Evolutionary conservation across 2,329 filamentous ascomycete species (phyloP), one percentile per base, ranked within the genome.

Genomic region (Penicillium brevicompactum): DNA sequence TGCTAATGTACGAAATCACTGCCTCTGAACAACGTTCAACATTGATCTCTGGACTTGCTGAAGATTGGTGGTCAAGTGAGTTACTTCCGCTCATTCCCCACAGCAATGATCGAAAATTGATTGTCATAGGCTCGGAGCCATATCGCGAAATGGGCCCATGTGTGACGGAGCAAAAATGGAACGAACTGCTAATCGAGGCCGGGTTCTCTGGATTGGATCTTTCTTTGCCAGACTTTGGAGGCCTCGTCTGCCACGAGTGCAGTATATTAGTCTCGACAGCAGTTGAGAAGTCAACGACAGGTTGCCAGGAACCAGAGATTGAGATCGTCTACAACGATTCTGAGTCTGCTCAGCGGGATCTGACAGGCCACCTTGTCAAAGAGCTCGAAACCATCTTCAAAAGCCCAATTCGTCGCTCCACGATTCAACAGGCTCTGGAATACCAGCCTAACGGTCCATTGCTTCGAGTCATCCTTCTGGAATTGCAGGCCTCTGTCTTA

Each of bases 151-250:
- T 16, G 13, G 37, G 37, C 1, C 37, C 37, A 16, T 41, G 34
- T 27, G n/a, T 41, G n/a, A 24, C 21, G 4, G 34, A 49, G 24
- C n/a, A n/a, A 6, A 8, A n/a, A 18, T 49, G 46, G 46, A 30
- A 49, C 22, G 24, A 49, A 14, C 37, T 30, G 8, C 34, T 49
- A 11, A 13, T 49, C 5, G 14, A 49, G 11, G 21, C 46, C 9
- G 46, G 46, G 11, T 49, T 49, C n/a, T 49, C 46, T 7, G 46
- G 46, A 4, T 9, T 40, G 6, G 37, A 49, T 49, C 10, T 49
- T 10, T 4, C 40, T 31, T 30, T 40, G 9, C 22, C 34, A 6
- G 37, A 49, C 22, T 41, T 30, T 9, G 46, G 41, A 41, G 6
- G 6, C 27, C 5, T 9, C 11, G 21, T 31, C 4, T 14, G 21